Conservation (phyloP, 2,329 filamentous ascomycete genomes). For the Colletotrichum sojae region DNA sequence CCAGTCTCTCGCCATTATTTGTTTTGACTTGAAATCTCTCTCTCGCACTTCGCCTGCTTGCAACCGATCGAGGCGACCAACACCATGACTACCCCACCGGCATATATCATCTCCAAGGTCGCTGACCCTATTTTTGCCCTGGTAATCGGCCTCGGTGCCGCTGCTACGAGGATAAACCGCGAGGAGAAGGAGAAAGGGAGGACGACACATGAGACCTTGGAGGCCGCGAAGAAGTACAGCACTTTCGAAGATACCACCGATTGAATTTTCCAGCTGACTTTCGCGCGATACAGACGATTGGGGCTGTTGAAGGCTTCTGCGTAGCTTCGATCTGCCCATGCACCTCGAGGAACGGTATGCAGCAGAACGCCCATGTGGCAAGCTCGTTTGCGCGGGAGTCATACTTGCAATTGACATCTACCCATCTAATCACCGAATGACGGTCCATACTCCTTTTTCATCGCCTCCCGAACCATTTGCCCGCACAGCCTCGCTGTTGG, state of each 20-base stretch:
- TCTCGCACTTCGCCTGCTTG: not conserved
- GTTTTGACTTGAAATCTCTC: too few relatives aligned
- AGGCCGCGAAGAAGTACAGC: slow-evolving; percentile 59
- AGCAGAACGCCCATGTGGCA: not conserved
- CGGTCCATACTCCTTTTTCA: slow-evolving; percentile 77
- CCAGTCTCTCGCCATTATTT: too few relatives aligned
- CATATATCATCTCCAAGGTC: slow-evolving; percentile 72
- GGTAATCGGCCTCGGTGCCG: slow-evolving; percentile 69
- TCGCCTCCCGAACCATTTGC: slow-evolving; percentile 77
- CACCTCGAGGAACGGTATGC: not conserved
- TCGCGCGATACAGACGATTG: slow-evolving; percentile 43
- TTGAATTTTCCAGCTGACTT: not conserved
- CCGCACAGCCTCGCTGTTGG: slow-evolving; percentile 79
- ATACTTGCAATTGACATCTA: not conserved
- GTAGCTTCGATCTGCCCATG: not conserved
- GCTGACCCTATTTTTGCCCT: slow-evolving; percentile 73
- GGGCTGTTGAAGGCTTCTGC: slow-evolving; percentile 37
- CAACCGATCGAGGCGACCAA: not conserved
- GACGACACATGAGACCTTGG: slow-evolving; percentile 65
- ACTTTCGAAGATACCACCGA: too few relatives aligned
- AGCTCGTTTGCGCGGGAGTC: slow-evolving; percentile 12
- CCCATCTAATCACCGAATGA: slow-evolving; percentile 53
- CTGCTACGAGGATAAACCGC: slow-evolving; percentile 70
- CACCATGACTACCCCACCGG: slow-evolving; percentile 64
- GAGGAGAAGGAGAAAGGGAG: slow-evolving; percentile 72